Base-by-base conservation (phyloP, 768 basidiomycete species). In the Astraeus odoratus region DNA sequence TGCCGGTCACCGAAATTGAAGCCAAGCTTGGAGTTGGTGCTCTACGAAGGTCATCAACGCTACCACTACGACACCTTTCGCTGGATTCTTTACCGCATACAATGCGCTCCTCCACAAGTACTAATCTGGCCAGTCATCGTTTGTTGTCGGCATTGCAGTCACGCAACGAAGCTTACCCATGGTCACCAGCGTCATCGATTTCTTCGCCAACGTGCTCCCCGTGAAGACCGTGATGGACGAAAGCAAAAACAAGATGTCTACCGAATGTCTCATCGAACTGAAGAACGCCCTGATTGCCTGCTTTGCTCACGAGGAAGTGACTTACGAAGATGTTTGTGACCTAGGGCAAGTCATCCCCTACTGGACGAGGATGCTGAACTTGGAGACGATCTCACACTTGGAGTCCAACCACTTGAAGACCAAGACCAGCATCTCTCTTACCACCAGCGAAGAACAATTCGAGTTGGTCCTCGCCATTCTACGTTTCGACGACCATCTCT, bases 31-130 rank as follows among this genome's bases (percentile, higher is more conserved):
- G 44, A 16, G 40, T 49, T 15, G 47, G 43, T 25, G 48, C 51
- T 18, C 48, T 50, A 18, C 48, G 19, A 51, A 56, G 13, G 12
- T 59, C 24, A 43, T 58, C 34, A 40, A 48, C 2, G 49, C 51
- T 13, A 39, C 46, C 3, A 49, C 43, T 8, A 53, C 53, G 19
- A 62, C 60, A 1, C 47, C 56, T 3, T 62, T 62, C 25, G 58
- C 60, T 37, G 61, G 56, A 12, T 63, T 62, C 49, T 62, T 63
- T 29, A 59, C 60, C 1, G 60, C 54, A 4, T 62, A 62, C 41
- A 62, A 62, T 8, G n/a, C 61, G n/a, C 59, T 62, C 12, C 57
- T 62, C 39, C 56, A 63, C 55, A 63, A 63, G 16, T 63, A 63
- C 46, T 63, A 61, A 10, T 16, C 39, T n/a, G 47, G 54, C 12